Evolutionary conservation across 371 early-diverging fungal genomes (phyloP), one percentile per base, ranked within the genome.

Genomic region (Mucor irregularis): DNA sequence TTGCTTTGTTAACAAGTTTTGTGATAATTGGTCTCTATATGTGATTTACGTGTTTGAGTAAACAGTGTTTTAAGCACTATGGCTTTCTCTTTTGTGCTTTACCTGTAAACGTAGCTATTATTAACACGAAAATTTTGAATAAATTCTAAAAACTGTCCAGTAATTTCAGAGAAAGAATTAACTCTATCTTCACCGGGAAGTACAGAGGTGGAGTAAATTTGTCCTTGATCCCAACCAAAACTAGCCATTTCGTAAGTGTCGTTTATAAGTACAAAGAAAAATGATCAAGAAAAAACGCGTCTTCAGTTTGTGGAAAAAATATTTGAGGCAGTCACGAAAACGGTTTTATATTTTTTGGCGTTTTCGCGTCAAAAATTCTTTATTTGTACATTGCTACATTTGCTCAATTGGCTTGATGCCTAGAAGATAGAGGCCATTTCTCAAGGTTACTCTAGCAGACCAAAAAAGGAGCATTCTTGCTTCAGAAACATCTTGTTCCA

Each of bases 11-110:
- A 90, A 78, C 19, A 90, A 58, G 74, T 94, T 94, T 49, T 90
- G 86, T 19, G 88, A 84, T 54, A 97, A 82, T 78, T 94, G 95
- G 74, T 97, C 96, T 75, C 97, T 92, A 55, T 40, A 33, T 21
- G 14, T 10, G 1, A 6, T 38, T 24, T 13, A 6, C 37, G 6
- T 37, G 29, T 28, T 28, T 5, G n/a, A n/a, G n/a, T n/a, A n/a
- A n/a, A n/a, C n/a, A n/a, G n/a, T n/a, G n/a, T n/a, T n/a, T n/a
- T n/a, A n/a, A n/a, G n/a, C n/a, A n/a, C n/a, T n/a, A n/a, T n/a
- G n/a, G n/a, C n/a, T n/a, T n/a, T n/a, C n/a, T 13, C 24, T 16
- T 24, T 7, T 30, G 29, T 8, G 24, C 11, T 30, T 33, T 78
- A 80, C 87, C 90, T 85, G 63, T 93, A 93, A 50, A 93, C 74